phyloP scores from a whole-genome alignment of 345 rosid genomes.

The Lepidium aucheri region DNA sequence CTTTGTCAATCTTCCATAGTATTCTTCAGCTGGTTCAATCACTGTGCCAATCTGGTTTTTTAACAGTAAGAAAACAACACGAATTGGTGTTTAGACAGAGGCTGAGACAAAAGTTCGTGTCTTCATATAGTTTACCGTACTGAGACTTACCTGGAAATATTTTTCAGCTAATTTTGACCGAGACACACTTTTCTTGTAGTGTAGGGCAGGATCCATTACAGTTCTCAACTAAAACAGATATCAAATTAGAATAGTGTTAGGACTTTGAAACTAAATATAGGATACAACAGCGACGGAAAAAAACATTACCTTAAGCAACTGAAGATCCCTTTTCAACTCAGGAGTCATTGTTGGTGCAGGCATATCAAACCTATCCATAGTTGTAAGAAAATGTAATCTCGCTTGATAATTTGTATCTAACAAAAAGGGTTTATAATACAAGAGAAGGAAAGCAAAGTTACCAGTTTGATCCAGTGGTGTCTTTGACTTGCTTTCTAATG shows the following conservation, averaged over 20 bases:
- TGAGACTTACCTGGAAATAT: constrained; percentile 70
- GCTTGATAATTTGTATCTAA: background rate
- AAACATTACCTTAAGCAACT: constrained; percentile 66
- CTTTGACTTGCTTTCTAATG: constrained; percentile 56
- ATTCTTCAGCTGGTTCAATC: constrained; percentile 57
- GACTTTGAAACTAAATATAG: background rate
- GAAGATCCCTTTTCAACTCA: constrained; percentile 80
- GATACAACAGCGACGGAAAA: background rate
- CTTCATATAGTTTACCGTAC: background rate
- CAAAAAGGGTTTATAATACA: background rate
- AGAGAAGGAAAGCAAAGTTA: constrained; percentile 6
- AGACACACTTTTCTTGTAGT: constrained; percentile 67
- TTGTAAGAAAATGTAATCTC: background rate
- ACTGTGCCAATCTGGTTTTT: constrained; percentile 74
- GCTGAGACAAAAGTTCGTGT: background rate
- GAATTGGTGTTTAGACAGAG: background rate
- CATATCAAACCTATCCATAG: constrained; percentile 75
- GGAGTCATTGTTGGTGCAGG: constrained; percentile 83
- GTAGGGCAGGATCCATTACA: constrained; percentile 74
- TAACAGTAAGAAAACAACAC: background rate
- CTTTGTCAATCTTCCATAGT: constrained; percentile 58
- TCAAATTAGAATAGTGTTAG: background rate
- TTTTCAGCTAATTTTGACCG: constrained; percentile 55
- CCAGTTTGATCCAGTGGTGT: constrained; percentile 68
- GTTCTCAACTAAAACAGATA: constrained; percentile 51